phyloP scores from a whole-genome alignment of 192 early-diverging fungal genomes.

The Coemansia sp. region DNA sequence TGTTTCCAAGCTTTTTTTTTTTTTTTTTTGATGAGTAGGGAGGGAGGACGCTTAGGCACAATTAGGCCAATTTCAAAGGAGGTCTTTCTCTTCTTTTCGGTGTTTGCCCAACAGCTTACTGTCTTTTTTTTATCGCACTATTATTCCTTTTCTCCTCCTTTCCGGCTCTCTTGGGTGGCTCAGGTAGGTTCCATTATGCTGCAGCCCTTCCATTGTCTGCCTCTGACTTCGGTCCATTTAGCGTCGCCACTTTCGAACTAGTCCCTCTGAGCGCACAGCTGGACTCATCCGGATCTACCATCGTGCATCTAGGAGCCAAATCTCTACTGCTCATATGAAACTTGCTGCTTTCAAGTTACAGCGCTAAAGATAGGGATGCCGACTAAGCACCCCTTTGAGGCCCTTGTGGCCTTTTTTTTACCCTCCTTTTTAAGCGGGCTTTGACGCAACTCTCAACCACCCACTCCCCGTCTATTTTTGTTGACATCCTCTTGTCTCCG shows the following conservation, averaged over 20 bases:
- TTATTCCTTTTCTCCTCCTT: neutral
- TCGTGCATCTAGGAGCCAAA: slow-evolving; percentile 1
- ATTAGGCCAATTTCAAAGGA: neutral
- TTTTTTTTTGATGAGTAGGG: neutral
- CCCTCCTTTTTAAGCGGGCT: neutral
- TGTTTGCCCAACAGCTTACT: neutral
- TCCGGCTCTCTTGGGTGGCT: slow-evolving; percentile 4
- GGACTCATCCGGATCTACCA: neutral
- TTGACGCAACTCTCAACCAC: neutral
- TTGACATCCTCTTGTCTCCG: neutral
- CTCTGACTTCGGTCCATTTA: neutral
- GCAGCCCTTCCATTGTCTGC: slow-evolving; percentile 2
- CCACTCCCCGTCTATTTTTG: neutral
- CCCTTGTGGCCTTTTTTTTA: neutral
- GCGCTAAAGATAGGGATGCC: neutral
- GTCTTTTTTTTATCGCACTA: slow-evolving; percentile 2
- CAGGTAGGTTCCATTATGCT: slow-evolving; percentile 9
- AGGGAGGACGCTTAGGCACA: neutral
- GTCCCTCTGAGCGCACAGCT: slow-evolving; percentile 6
- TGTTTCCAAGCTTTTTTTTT: neutral
- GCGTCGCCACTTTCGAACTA: neutral
- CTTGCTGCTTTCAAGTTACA: slow-evolving; percentile 10
- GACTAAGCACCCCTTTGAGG: neutral
- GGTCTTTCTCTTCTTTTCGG: neutral
- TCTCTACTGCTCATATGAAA: slow-evolving; percentile 1